These are phyloP conservation scores for Carnegiea gigantea DNA, from an alignment of 179 eudicot genomes.

Conservation along the genomic window DNA sequence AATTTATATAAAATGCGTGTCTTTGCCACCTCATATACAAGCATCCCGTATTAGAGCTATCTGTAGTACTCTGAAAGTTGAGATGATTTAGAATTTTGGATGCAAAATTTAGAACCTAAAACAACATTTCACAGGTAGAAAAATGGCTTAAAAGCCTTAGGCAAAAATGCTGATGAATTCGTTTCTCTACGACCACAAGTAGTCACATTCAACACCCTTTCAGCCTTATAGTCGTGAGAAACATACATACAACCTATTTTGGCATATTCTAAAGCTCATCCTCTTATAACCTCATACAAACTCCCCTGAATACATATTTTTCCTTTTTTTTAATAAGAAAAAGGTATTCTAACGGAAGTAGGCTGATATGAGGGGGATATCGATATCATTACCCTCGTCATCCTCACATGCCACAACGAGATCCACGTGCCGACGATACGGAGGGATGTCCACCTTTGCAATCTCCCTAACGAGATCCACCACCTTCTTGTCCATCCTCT, in stretches of 20 bases:
- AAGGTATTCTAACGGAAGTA: slow-evolving; percentile 27
- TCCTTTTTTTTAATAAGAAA: not conserved
- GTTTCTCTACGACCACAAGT: too few relatives aligned
- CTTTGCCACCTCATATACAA: too few relatives aligned
- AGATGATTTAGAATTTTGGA: too few relatives aligned
- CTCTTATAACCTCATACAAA: not conserved
- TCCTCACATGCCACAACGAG: slow-evolving; percentile 90
- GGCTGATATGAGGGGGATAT: slow-evolving; percentile 77
- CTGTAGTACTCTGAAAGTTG: too few relatives aligned
- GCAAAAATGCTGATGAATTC: not conserved
- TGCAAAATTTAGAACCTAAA: too few relatives aligned
- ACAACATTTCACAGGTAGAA: too few relatives aligned
- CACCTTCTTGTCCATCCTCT: slow-evolving; percentile 74
- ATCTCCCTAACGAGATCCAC: slow-evolving; percentile 76
- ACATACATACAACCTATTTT: not conserved
- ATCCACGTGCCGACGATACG: slow-evolving; percentile 72
- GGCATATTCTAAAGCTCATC: slow-evolving; percentile 4
- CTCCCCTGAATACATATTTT: not conserved
- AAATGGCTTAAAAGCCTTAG: too few relatives aligned
- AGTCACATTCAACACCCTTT: too few relatives aligned
- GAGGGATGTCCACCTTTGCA: slow-evolving; percentile 74
- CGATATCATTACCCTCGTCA: slow-evolving; percentile 74
- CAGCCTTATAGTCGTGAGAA: too few relatives aligned
- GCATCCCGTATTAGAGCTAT: too few relatives aligned
- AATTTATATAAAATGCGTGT: too few relatives aligned